Evolutionary conservation across 148 eudicot species (phyloP), one percentile per base, ranked within the genome.

Genomic region (Polygonum aviculare): DNA sequence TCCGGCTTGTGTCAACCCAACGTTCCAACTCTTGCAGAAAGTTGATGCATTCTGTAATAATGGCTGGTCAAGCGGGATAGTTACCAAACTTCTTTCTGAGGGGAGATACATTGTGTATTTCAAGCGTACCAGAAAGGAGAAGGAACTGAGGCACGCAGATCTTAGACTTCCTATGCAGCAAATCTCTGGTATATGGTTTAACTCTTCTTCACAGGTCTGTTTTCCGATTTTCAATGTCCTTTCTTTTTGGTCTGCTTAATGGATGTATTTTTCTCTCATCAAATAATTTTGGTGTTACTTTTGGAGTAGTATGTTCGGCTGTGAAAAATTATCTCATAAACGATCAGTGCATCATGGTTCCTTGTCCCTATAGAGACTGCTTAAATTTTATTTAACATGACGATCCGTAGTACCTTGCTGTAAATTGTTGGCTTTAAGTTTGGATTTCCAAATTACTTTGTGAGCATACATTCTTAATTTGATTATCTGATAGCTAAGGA

Each of bases 1-100:
- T 51, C 86, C 87, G 36, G 49, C 39, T 45, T 48, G 78, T 47
- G 69, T 69, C 77, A 72, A 48, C 75, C 76, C 77, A 76, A 39
- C 70, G 35, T 83, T 81, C 62, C 74, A 76, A 79, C 77, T 87
- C 60, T 69, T 85, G 83, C 87, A 86, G 73, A 84, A 82, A 60
- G 84, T 86, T 3, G 87, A 86, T 22, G 84, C 87, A n/a, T 84
- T 82, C 44, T 79, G 75, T 78, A 84, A 81, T 73, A 76, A 31
- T 48, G 83, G 84, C 39, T 87, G 86, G 86, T 80, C 80, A 74
- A 87, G 83, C 72, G 87, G 88, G n/a, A 63, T 79, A 33, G 82
- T 88, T 76, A 82, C 84, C 18, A 80, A 82, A 70, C 54, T 78
- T 77, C 82, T 84, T 71, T 79, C 79, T 6, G 85, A 81, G 69